Percentiles rank a stretch among this genome's conserved stretches.
These are phyloP conservation scores for Chrysoporthe deuterocubensis DNA, from an alignment of 2,329 filamentous ascomycete genomes.

Conservation along the genomic window DNA sequence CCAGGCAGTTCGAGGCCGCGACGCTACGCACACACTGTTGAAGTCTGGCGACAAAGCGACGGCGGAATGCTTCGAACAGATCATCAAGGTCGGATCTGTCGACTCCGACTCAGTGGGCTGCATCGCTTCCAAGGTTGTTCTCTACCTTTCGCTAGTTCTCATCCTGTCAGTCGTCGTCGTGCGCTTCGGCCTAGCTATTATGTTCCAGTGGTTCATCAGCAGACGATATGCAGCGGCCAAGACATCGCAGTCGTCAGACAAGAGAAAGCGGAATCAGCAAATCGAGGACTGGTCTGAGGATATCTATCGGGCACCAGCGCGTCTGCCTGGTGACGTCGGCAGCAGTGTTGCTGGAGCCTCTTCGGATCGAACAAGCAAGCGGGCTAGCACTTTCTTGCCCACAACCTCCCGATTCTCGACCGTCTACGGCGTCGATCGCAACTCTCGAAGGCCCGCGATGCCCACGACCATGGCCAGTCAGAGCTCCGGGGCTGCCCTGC, in stretches of 20 bases:
- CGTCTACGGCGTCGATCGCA: slow-evolving; percentile 77
- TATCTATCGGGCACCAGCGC: slow-evolving; percentile 89
- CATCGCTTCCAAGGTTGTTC: slow-evolving; percentile 94
- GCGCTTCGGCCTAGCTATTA: slow-evolving; percentile 85
- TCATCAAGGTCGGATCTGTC: slow-evolving; percentile 93
- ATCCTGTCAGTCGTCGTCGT: slow-evolving; percentile 86
- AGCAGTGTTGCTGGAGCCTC: slow-evolving; percentile 63
- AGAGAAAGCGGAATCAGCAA: slow-evolving; percentile 84
- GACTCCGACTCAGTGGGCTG: slow-evolving; percentile 97
- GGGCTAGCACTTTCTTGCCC: slow-evolving; percentile 82
- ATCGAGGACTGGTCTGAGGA: slow-evolving; percentile 99
- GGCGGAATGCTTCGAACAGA: slow-evolving; percentile 86
- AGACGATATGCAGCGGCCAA: slow-evolving; percentile 82
- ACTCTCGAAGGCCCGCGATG: slow-evolving; percentile 52
- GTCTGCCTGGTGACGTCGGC: slow-evolving; percentile 74
- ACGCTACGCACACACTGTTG: slow-evolving; percentile 88
- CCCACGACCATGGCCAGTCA: slow-evolving; percentile 97
- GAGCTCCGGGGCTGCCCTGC: slow-evolving; percentile 71
- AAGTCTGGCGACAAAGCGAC: slow-evolving; percentile 76
- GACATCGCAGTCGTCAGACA: slow-evolving; percentile 80
- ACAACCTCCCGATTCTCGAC: slow-evolving; percentile 95
- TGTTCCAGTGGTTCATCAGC: slow-evolving; percentile 97
- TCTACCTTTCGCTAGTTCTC: slow-evolving; percentile 90
- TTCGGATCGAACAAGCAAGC: slow-evolving; percentile 75
- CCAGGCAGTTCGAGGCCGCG: slow-evolving; percentile 73